phyloP scores from a whole-genome alignment of 768 basidiomycete genomes.

The Boletus barrowsii region DNA sequence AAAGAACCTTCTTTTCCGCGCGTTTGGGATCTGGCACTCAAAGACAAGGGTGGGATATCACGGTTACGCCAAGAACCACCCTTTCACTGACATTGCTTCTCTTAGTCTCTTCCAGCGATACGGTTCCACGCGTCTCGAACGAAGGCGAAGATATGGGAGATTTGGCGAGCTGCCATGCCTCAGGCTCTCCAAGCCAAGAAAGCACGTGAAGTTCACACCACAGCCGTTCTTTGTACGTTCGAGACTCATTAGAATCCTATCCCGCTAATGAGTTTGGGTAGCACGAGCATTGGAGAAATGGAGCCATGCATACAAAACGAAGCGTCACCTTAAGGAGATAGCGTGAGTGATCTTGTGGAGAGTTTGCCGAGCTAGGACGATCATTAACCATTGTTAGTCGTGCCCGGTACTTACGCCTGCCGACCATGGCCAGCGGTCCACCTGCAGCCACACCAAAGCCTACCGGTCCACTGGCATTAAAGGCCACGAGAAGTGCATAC shows the following conservation, averaged over 20 bases:
- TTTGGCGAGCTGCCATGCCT: constrained; percentile 71
- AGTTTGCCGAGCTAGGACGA: constrained; percentile 15
- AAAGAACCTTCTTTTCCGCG: constrained; percentile 58
- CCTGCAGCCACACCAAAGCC: constrained; percentile 27
- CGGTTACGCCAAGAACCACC: neutral
- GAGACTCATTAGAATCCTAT: neutral
- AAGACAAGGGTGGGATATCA: constrained; percentile 58
- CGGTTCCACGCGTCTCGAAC: constrained; percentile 63
- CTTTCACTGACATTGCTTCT: constrained; percentile 8
- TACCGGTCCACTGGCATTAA: constrained; percentile 25
- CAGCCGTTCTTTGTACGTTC: constrained; percentile 54
- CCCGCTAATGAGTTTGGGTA: constrained; percentile 9
- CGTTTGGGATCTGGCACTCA: constrained; percentile 71
- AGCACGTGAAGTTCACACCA: constrained; percentile 61
- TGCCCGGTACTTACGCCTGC: constrained; percentile 76
- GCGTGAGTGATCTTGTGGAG: constrained; percentile 55
- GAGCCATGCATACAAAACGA: constrained; percentile 65
- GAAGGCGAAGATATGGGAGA: constrained; percentile 60
- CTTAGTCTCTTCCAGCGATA: constrained; percentile 74
- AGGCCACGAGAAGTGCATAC: constrained; percentile 30
- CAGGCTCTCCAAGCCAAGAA: constrained; percentile 59
- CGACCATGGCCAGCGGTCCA: constrained; percentile 47
- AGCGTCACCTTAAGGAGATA: constrained; percentile 74
- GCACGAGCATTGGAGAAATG: constrained; percentile 64
- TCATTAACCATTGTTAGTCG: constrained; percentile 49